Conservation (phyloP, 768 basidiomycete genomes). For the Trametes punicea region DNA sequence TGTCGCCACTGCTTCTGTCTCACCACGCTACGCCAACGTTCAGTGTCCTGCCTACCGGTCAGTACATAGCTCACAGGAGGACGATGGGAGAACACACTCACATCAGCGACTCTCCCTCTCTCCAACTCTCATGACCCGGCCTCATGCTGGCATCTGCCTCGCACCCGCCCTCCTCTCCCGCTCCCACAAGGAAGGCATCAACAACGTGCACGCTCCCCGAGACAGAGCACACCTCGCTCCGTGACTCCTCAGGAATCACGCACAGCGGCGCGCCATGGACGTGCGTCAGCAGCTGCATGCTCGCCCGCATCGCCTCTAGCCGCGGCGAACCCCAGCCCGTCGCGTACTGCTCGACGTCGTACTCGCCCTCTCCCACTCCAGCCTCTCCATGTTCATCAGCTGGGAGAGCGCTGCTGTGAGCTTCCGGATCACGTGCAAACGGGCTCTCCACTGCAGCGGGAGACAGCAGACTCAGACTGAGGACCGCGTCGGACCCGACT, state of each 20-base stretch:
- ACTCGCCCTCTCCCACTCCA: no score
- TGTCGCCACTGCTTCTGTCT: background rate
- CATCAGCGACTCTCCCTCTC: constrained; percentile 17
- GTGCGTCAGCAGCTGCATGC: background rate
- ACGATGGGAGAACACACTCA: background rate
- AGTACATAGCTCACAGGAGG: background rate
- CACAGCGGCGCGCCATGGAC: constrained; percentile 23
- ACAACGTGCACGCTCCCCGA: constrained; percentile 1
- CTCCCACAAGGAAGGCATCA: background rate
- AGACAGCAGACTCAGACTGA: background rate
- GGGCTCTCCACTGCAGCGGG: background rate
- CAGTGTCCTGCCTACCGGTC: background rate
- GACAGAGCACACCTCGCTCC: constrained; percentile 20
- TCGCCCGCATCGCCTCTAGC: background rate
- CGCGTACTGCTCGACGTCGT: constrained; percentile 12
- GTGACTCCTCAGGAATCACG: constrained; percentile 27
- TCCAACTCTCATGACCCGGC: constrained; percentile 14
- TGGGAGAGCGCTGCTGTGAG: background rate
- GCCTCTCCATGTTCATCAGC: background rate
- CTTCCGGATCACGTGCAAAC: no score
- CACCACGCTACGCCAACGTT: constrained; percentile 16
- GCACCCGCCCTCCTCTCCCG: background rate
- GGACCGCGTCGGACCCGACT: background rate
- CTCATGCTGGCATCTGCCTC: background rate
- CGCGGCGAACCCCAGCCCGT: constrained; percentile 2